Evolutionary conservation across 495 filamentous ascomycete genomes (phyloP), one percentile per base, ranked within the genome.

Genomic region (Talaromyces borbonicus): DNA sequence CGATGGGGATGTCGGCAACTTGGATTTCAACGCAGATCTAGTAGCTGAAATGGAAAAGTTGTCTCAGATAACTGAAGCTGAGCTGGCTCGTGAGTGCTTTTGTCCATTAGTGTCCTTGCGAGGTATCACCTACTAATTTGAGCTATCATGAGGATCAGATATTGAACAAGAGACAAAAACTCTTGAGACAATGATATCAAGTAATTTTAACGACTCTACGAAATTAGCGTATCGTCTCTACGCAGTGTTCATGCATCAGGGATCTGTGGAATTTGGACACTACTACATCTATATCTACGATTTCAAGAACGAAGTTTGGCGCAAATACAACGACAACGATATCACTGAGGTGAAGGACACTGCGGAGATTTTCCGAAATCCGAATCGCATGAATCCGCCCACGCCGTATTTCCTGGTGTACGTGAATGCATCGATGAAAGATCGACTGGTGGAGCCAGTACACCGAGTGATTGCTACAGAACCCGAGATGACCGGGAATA

Each of bases 201-300:
- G 53, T 25, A 74, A 87, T 49, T 94, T 90, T 52, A 64, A 59
- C 3, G 71, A 72, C 45, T 65, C 41, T 36, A 69, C 66, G 24
- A 58, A 78, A 18, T 60, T 85, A 18, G 72, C 79, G 2, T 99
- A 96, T 60, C 78, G 75, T n/a, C 77, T 99, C 9, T 86, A 93
- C 47, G 85, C 92, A 0, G 84, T 96, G 16, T 90, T 97, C 60
- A 86, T 95, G 41, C 93, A 99, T 56, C 77, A 81, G 4, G 93
- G 78, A 6, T 73, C 68, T 30, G 77, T 72, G 2, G 66, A 62
- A 14, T 84, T 83, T 40, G 92, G 92, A 1, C 92, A 98, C 61
- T 99, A 96, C 67, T 99, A 86, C 79, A 88, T 96, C 48, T 96
- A 89, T 72, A 94, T 98, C 53, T 83, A 79, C 57, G 92, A 97